Conservation (phyloP, 1,284 basidiomycete species). For the Leccinum huronense region DNA sequence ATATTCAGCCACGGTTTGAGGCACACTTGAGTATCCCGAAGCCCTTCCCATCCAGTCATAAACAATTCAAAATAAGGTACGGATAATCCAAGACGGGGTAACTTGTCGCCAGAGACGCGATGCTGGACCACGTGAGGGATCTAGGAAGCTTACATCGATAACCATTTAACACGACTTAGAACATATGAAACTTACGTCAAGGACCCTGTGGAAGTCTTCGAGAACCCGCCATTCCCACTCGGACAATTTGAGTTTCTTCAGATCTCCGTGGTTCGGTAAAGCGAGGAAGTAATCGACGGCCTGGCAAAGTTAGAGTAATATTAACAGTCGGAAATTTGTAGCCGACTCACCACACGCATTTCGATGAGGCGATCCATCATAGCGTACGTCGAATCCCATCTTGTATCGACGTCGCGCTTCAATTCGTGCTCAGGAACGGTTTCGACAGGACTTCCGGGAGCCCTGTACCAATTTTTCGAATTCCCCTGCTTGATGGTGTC, state of each 20-base stretch:
- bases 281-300: conserved; percentile 6
- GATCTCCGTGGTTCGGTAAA: conserved; percentile 7
- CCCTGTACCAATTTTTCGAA: neutral
- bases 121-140: neutral
- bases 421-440: neutral
- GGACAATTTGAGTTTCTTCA: conserved; percentile 1
- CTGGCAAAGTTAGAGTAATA: conserved; percentile 3
- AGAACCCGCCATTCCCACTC: conserved; percentile 1
- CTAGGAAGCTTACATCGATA: neutral
- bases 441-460: no score
- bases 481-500: neutral
- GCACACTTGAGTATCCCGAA: neutral
- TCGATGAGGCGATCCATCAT: conserved; percentile 1
- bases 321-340: no score
- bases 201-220: neutral
- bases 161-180: neutral
- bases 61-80: neutral
- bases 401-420: neutral
- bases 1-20: neutral
- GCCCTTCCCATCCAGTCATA: neutral
- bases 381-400: neutral
- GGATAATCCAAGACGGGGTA: neutral
- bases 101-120: neutral
- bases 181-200: neutral
- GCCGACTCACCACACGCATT: neutral